Evolutionary conservation across 306 rosid genomes (phyloP).

Genomic region (Begonia peltatifolia): DNA sequence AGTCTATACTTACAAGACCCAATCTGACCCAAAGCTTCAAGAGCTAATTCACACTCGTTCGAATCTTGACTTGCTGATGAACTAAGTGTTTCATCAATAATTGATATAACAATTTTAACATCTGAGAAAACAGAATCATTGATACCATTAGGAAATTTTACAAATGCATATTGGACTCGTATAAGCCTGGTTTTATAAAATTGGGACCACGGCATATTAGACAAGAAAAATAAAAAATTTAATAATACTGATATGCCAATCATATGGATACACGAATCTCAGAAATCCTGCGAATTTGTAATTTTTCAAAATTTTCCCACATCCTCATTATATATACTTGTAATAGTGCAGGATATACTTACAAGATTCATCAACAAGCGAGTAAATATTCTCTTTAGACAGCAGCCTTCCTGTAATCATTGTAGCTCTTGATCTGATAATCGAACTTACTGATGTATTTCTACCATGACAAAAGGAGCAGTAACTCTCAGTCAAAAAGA

Average conservation of each 20-base stretch:
- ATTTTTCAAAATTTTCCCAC: too few species aligned
- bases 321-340: too few species aligned
- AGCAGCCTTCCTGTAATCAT: constrained; percentile 77
- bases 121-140: constrained; percentile 27
- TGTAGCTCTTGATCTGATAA: constrained; percentile 70
- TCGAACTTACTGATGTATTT: constrained; percentile 35
- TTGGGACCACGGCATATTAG: too few species aligned
- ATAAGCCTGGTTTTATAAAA: too few species aligned
- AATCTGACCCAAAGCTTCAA: constrained; percentile 85
- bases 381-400: constrained; percentile 35
- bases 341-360: constrained; percentile 9
- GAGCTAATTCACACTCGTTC: constrained; percentile 71
- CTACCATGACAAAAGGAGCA: constrained; percentile 22
- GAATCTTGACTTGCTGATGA: constrained; percentile 39
- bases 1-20: constrained; percentile 69
- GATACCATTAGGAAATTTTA: too few species aligned
- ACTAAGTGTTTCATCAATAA: constrained; percentile 49
- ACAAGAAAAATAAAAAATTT: too few species aligned
- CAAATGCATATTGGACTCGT: too few species aligned
- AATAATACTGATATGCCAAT: too few species aligned
- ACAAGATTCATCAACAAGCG: constrained; percentile 55
- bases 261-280: too few species aligned
- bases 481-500: not conserved
- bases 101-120: constrained; percentile 39
- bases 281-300: too few species aligned